Conservation (phyloP, 148 eudicot species). For the Heliamphora exappendiculata region DNA sequence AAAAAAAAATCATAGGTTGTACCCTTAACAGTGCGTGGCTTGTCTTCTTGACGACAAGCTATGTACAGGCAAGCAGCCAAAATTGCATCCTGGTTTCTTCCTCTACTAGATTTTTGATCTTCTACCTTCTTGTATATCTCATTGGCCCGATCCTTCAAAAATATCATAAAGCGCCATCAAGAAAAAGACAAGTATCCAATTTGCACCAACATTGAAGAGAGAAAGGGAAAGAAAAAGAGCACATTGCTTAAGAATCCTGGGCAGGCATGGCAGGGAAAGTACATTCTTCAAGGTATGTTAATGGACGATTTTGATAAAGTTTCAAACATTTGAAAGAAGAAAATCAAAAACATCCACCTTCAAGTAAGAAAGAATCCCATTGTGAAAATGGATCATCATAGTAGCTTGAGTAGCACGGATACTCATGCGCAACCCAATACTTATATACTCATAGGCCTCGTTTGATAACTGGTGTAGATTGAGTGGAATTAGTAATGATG, state of each 20-base stretch:
- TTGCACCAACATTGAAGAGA: background rate
- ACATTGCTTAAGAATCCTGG: background rate
- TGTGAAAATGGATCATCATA: no score
- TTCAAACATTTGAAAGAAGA: background rate
- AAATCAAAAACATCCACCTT: background rate
- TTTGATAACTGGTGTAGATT: no score
- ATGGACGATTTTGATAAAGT: no score
- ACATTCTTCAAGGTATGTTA: no score
- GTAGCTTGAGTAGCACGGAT: no score
- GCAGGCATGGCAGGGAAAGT: background rate
- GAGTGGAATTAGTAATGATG: no score
- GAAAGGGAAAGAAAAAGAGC: background rate
- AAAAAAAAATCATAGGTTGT: slow-evolving; percentile 28
- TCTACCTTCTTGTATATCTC: slow-evolving; percentile 96
- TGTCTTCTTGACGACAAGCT: slow-evolving; percentile 92
- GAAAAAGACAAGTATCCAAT: background rate
- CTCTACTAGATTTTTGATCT: slow-evolving; percentile 90
- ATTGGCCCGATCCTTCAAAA: slow-evolving; percentile 77
- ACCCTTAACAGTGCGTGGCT: slow-evolving; percentile 96
- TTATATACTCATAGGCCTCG: no score
- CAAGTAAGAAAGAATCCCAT: background rate
- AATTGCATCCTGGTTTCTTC: slow-evolving; percentile 93
- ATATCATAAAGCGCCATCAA: slow-evolving; percentile 10
- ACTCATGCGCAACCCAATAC: no score
- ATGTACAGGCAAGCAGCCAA: slow-evolving; percentile 92